Percentiles rank a stretch among this genome's conserved stretches.
Evolutionary conservation across 345 rosid species (phyloP).

Genomic region (Arabis alpina): DNA sequence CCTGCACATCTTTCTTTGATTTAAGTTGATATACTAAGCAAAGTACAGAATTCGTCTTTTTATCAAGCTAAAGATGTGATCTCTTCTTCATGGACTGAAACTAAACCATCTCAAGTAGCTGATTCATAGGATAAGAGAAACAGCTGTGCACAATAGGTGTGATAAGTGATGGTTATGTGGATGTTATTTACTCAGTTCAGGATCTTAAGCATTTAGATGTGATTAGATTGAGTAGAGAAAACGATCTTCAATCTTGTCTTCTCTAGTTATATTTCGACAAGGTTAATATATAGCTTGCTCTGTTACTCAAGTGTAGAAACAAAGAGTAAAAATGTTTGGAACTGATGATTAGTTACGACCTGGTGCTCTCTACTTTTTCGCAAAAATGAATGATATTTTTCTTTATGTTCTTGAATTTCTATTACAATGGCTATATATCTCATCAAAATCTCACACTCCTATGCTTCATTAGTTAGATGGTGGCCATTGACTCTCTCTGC

Average conservation of each 20-base stretch:
- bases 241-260: background rate
- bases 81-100: no score
- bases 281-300: background rate
- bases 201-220: slow-evolving; percentile 10
- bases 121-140: no score
- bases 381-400: slow-evolving; percentile 1
- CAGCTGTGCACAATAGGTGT: no score
- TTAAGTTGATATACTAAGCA: no score
- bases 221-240: background rate
- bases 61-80: no score
- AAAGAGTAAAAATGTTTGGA: background rate
- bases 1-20: background rate
- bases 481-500: background rate
- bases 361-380: background rate
- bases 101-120: no score
- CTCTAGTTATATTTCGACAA: background rate
- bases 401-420: background rate
- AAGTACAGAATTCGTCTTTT: no score
- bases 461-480: slow-evolving; percentile 6
- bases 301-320: background rate
- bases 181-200: slow-evolving; percentile 9
- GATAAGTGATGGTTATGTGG: background rate
- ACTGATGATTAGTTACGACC: background rate
- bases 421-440: background rate
- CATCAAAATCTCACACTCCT: background rate